These are phyloP conservation scores for Colletotrichum camelliae DNA, from an alignment of 2,329 filamentous ascomycete genomes.

Conservation along the genomic window DNA sequence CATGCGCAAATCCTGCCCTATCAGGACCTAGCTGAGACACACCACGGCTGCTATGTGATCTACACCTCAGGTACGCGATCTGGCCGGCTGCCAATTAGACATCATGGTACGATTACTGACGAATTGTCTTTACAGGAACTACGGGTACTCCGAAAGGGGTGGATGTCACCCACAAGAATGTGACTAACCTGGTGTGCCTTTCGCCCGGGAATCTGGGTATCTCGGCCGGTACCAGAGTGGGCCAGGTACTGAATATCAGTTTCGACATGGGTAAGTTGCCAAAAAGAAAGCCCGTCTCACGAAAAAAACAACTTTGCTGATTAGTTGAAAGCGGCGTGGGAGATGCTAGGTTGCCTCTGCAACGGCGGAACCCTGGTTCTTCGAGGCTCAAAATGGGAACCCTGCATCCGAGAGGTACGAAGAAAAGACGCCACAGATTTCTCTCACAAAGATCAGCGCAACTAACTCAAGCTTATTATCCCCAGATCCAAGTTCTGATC, in stretches of 20 bases:
- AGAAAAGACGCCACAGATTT: not conserved
- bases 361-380: constrained; percentile 23
- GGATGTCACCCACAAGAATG: constrained; percentile 53
- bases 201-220: constrained; percentile 48
- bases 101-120: not conserved
- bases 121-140: constrained; percentile 33
- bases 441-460: not conserved
- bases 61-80: constrained; percentile 53
- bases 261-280: constrained; percentile 63
- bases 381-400: constrained; percentile 19
- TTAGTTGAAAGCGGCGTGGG: constrained; percentile 56
- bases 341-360: constrained; percentile 49
- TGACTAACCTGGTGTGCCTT: constrained; percentile 8
- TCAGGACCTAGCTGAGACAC: constrained; percentile 35
- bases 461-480: not conserved
- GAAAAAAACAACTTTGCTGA: not conserved
- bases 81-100: not conserved
- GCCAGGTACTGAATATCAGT: constrained; percentile 61
- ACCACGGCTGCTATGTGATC: constrained; percentile 52
- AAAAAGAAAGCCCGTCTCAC: not conserved
- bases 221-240: constrained; percentile 53
- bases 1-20: not conserved
- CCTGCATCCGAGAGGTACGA: constrained; percentile 9
- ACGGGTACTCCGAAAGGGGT: constrained; percentile 65
- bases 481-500: constrained; percentile 13